Base-by-base conservation (phyloP, 1,139 yeast genomes). In the Geotrichum carabidarum region DNA sequence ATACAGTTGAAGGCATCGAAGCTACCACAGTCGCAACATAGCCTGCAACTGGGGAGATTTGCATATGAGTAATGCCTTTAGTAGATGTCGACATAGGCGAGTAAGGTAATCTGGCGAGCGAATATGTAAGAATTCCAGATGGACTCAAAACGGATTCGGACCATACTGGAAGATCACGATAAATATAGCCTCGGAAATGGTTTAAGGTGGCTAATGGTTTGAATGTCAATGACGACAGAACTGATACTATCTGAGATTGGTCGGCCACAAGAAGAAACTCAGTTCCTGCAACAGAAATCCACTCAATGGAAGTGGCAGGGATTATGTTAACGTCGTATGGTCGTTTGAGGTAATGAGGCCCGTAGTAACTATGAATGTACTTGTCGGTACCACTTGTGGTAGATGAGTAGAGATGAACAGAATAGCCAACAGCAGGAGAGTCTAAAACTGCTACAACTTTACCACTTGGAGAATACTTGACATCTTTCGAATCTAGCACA, bases 361-460 rank as follows among this genome's bases (percentile, higher is more conserved):
- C 63, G 32, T 55, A 36, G 42, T 61, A 61, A 8, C 52, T 53
- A 31, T 58, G 53, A 1, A 62, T 37, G 8, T 53, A 55, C 8
- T 59, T 54, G 30, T 34, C 32, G 12, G 32, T 12, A n/a, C 11
- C 14, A 8, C 31, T 30, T 17, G 17, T 15, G 18, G 57, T 61
- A 2, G 57, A 53, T 0, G 59, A 55, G 59, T 61, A 64, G 8
- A 65, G 37, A 17, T 55, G 53, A 9, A 64, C 66, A 9, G 59
- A 55, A 50, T 61, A 63, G 6, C 69, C 69, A 18, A 59, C 50
- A 4, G 59, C 62, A 9, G 65, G 63, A 17, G 58, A 59, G 35
- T 66, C 69, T 4, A 59, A 51, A 7, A 62, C 61, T 3, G 68
- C 68, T n/a, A 64, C 54, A 48, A 57, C 63, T 18, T 57, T 45